Conservation (phyloP, 805 yeast species). For the Candida chauliodis region DNA sequence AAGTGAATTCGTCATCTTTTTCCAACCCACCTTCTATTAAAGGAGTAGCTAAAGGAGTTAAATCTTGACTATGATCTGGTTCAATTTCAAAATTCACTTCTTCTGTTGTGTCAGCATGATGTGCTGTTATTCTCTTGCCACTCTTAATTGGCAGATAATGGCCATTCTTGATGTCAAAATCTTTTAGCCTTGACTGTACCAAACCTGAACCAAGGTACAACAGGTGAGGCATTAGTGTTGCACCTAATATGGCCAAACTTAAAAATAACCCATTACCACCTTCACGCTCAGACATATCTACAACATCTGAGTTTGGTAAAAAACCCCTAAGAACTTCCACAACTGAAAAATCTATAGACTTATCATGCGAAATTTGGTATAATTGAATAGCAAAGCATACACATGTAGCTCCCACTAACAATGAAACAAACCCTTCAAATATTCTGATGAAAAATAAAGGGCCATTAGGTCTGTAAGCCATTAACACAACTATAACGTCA, state of each 20-base stretch:
- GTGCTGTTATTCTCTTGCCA: background rate
- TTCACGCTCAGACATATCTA: slow-evolving; percentile 39
- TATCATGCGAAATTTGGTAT: slow-evolving; percentile 56
- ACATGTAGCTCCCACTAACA: slow-evolving; percentile 77
- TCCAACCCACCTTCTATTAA: slow-evolving; percentile 4
- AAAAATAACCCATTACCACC: slow-evolving; percentile 44
- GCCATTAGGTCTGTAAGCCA: slow-evolving; percentile 85
- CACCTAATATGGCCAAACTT: slow-evolving; percentile 45
- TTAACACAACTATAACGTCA: slow-evolving; percentile 79
- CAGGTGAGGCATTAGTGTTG: slow-evolving; percentile 48
- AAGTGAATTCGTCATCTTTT: slow-evolving; percentile 8
- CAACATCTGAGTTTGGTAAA: slow-evolving; percentile 45
- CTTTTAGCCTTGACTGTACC: slow-evolving; percentile 42
- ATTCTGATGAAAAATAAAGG: slow-evolving; percentile 72
- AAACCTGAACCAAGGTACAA: slow-evolving; percentile 42
- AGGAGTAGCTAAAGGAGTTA: slow-evolving; percentile 6
- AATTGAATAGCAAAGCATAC: slow-evolving; percentile 80
- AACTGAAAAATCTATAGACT: slow-evolving; percentile 40
- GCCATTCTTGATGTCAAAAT: slow-evolving; percentile 36
- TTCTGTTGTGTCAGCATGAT: background rate
- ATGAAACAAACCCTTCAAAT: slow-evolving; percentile 78
- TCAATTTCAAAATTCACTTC: background rate
- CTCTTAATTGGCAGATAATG: slow-evolving; percentile 3
- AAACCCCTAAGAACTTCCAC: slow-evolving; percentile 49
- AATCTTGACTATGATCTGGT: background rate